Evolutionary conservation across 257 asterid species (phyloP).

Genomic region (Plantago ovata): DNA sequence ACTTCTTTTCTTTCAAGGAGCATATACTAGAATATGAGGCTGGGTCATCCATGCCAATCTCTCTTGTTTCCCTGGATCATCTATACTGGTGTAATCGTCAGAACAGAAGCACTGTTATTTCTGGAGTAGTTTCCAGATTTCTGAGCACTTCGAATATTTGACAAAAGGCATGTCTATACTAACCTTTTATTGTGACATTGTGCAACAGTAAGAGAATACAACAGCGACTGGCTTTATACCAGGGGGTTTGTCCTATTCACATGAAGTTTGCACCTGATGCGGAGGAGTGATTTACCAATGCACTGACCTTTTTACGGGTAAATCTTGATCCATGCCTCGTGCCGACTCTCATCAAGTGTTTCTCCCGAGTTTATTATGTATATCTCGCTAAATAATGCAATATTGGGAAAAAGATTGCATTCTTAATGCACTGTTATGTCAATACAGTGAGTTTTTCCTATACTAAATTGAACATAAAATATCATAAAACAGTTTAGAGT

Average conservation of each 20-base stretch:
- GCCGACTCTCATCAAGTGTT: neutral
- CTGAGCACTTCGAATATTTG: neutral
- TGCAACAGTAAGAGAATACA: constrained; percentile 81
- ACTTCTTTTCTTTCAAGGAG: neutral
- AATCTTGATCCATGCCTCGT: constrained; percentile 11
- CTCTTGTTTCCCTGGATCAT: neutral
- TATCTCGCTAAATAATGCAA: no score
- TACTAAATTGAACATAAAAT: neutral
- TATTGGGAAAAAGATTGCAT: no score
- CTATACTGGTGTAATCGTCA: neutral
- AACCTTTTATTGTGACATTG: constrained; percentile 14
- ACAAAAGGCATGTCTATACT: constrained; percentile 2
- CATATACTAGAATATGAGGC: neutral
- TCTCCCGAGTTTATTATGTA: no score
- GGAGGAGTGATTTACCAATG: constrained; percentile 70
- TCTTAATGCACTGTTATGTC: neutral
- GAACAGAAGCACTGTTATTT: neutral
- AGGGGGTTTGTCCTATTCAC: constrained; percentile 90
- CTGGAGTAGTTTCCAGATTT: neutral
- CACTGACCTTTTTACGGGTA: constrained; percentile 69
- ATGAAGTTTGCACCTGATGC: constrained; percentile 84
- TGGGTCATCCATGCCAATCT: neutral
- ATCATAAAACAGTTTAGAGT: neutral
- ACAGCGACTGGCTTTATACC: constrained; percentile 87
- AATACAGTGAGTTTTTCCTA: neutral